These are phyloP conservation scores for Aureobasidium lini DNA, from an alignment of 2,329 filamentous ascomycete species.

Conservation along the genomic window DNA sequence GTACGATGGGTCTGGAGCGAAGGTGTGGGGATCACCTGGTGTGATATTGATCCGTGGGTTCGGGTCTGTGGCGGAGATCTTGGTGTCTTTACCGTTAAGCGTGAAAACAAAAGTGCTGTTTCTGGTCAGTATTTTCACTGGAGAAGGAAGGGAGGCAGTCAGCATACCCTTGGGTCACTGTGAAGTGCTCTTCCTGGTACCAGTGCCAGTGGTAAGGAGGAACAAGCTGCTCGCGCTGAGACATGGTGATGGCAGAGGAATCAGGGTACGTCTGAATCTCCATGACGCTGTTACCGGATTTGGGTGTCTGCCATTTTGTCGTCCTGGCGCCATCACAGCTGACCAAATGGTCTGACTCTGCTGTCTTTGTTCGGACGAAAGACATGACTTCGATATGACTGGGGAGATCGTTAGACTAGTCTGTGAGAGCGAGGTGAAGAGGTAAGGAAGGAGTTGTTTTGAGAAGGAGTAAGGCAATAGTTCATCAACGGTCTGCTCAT, in stretches of 20 bases:
- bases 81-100: slow-evolving; percentile 20
- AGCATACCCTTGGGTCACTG: slow-evolving; percentile 21
- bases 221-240: slow-evolving; percentile 19
- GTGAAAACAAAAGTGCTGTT: slow-evolving; percentile 24
- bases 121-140: background rate
- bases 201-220: slow-evolving; percentile 24
- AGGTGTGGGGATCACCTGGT: slow-evolving; percentile 22
- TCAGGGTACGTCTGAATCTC: slow-evolving; percentile 25
- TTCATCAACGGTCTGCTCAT: too few relatives aligned
- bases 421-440: background rate
- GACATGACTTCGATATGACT: background rate
- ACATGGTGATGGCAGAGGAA: slow-evolving; percentile 19
- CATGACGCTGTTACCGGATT: slow-evolving; percentile 21
- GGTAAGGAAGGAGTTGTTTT: background rate
- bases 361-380: background rate
- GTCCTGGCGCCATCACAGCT: slow-evolving; percentile 22
- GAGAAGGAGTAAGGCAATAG: too few relatives aligned
- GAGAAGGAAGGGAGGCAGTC: background rate
- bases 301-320: slow-evolving; percentile 22
- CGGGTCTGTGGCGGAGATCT: slow-evolving; percentile 20
- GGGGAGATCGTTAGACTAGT: too few relatives aligned
- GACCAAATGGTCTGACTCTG: background rate
- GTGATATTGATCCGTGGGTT: slow-evolving; percentile 21
- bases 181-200: slow-evolving; percentile 25
- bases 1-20: slow-evolving; percentile 22